A percentile compares a stretch with the other conserved stretches of the same genome.
Conservation (phyloP, 2,329 filamentous ascomycete species). For the Penicillium brevicompactum region DNA sequence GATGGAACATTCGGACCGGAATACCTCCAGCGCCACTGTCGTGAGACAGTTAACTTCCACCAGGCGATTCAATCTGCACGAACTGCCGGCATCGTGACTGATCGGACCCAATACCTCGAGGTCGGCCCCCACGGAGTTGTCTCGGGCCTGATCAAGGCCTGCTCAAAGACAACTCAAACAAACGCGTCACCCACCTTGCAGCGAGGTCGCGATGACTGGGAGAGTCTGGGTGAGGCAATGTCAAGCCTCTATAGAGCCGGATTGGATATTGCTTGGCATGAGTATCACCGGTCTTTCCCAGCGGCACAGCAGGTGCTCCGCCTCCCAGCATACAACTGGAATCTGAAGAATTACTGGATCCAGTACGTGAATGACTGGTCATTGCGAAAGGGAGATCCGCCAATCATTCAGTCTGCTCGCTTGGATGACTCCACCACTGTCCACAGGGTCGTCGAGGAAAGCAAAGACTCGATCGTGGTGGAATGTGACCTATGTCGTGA, state of each 20-base stretch:
- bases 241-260: background rate
- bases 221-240: background rate
- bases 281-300: background rate
- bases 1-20: background rate
- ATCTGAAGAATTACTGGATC: slow-evolving; percentile 1
- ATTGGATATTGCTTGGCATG: background rate
- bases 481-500: slow-evolving; percentile 21
- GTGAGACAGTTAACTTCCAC: background rate
- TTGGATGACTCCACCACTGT: slow-evolving; percentile 9
- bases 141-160: background rate
- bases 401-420: background rate
- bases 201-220: background rate
- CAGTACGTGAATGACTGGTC: background rate
- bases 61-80: background rate
- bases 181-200: background rate
- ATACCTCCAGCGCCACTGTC: background rate
- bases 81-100: background rate
- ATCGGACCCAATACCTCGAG: background rate
- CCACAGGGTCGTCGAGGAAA: slow-evolving; percentile 17
- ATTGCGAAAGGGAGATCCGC: background rate
- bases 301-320: background rate
- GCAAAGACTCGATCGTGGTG: slow-evolving; percentile 11
- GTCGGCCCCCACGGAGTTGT: background rate
- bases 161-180: background rate
- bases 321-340: background rate